phyloP scores from a whole-genome alignment of 2,329 filamentous ascomycete genomes.

The Hypoxylon sp. region DNA sequence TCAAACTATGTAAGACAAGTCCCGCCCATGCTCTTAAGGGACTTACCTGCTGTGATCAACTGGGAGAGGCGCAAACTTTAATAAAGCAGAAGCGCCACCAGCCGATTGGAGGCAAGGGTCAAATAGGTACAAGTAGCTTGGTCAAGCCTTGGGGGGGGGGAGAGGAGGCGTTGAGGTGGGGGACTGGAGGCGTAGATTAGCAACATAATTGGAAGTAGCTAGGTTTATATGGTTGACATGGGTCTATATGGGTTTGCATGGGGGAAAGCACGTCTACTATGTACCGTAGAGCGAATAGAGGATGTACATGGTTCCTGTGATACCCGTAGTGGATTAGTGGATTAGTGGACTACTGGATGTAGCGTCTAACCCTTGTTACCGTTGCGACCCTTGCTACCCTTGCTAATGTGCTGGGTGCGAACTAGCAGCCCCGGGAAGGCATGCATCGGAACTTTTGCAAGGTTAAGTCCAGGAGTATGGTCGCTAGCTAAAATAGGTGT shows the following conservation, averaged over 20 bases:
- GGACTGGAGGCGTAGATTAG: conserved; percentile 22
- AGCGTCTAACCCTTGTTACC: conserved; percentile 34
- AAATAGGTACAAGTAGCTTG: conserved; percentile 19
- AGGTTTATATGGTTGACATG: conserved; percentile 6
- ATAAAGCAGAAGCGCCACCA: conserved; percentile 46
- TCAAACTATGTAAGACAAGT: conserved; percentile 42
- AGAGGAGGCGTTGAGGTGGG: conserved; percentile 21
- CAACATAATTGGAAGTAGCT: conserved; percentile 2
- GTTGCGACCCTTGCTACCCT: conserved; percentile 15
- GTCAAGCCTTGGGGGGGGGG: conserved; percentile 20
- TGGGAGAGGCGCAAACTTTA: conserved; percentile 48
- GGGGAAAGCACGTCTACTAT: conserved; percentile 20
- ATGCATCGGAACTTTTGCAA: conserved; percentile 44
- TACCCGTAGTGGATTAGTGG: conserved; percentile 28
- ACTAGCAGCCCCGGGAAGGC: conserved; percentile 27
- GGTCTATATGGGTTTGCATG: conserved; percentile 20
- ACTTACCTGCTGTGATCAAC: conserved; percentile 42
- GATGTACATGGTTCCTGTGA: background rate
- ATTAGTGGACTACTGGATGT: conserved; percentile 33
- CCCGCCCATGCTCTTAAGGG: conserved; percentile 38
- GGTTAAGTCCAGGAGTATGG: conserved; percentile 23
- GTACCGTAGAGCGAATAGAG: conserved; percentile 6
- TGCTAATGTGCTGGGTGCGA: conserved; percentile 29
- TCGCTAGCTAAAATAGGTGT: conserved; percentile 16
- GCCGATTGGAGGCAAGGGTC: conserved; percentile 47